These are phyloP conservation scores for Cystobasidium slooffiae DNA, from an alignment of 1,284 basidiomycete genomes.

Conservation along the genomic window DNA sequence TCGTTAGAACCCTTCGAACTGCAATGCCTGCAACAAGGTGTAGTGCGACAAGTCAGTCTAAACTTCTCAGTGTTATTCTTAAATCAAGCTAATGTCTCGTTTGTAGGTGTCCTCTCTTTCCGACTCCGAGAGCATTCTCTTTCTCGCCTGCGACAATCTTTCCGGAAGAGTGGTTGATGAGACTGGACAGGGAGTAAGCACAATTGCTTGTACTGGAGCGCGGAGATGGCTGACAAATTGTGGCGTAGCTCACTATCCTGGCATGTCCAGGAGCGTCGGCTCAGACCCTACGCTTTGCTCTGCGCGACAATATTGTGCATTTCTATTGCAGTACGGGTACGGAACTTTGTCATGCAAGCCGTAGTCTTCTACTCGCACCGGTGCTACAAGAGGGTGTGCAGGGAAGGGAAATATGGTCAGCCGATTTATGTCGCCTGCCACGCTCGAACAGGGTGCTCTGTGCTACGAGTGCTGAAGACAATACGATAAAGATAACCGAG, in stretches of 20 bases:
- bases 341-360: not conserved
- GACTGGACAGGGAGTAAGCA: slow-evolving; percentile 15
- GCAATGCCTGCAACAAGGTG: slow-evolving; percentile 11
- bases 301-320: not conserved
- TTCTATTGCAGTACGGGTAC: slow-evolving; percentile 25
- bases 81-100: not conserved
- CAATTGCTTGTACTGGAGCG: not conserved
- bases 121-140: not conserved
- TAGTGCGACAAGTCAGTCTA: slow-evolving; percentile 8
- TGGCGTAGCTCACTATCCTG: slow-evolving; percentile 19
- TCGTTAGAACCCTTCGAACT: not conserved
- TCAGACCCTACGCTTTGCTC: slow-evolving; percentile 12
- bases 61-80: too few relatives aligned
- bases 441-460: slow-evolving; percentile 1
- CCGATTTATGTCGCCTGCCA: slow-evolving; percentile 4
- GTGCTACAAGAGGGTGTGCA: slow-evolving; percentile 30
- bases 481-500: slow-evolving; percentile 22
- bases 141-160: slow-evolving; percentile 23
- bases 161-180: not conserved
- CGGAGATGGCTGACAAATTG: not conserved
- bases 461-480: slow-evolving; percentile 36
- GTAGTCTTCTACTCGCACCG: not conserved
- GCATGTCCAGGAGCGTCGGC: slow-evolving; percentile 14
- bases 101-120: not conserved
- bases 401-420: slow-evolving; percentile 27